Base-by-base conservation (phyloP, 202 grass and related monocot genomes). In the Digitaria exilis region DNA sequence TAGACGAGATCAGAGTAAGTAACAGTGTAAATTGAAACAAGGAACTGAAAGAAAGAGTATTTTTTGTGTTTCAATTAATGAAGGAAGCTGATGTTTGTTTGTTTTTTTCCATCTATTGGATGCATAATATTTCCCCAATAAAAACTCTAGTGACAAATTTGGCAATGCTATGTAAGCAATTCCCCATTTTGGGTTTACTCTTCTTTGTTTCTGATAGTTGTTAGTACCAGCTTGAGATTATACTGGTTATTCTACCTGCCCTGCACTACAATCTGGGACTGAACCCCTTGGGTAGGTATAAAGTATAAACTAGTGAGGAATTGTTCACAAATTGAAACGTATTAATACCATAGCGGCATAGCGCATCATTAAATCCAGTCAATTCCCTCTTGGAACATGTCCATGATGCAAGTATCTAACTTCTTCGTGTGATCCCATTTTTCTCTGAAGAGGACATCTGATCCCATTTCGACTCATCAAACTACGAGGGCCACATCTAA, bases 1-100 rank as follows among this genome's bases (percentile, higher is more conserved):
- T 54, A 82, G 14, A 46, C 14, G 17, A 56, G 2, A 82, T 35
- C n/a, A 90, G 12, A 85, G 56, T 64, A 25, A 71, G 24, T 65
- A 37, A 72, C 32, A 51, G 18, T 45, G 19, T 78, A 55, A 67
- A 25, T 19, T 37, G 1, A 73, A 65, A 46, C n/a, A 82, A 18
- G 7, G 22, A 70, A 41, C 37, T 59, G 6, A 41, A 48, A 60
- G 37, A n/a, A n/a, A n/a, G 37, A 9, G 37, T 39, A 0, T 39
- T n/a, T 39, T 39, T 39, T 39, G 35, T 37, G 35, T 37, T 39
- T 39, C 6, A 5, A 39, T 39, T 39, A 39, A 39, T 39, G 37
- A 39, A 8, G 37, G 1, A 9, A n/a, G n/a, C n/a, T n/a, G 37
- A 39, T 8, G 19, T 7, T n/a, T n/a, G n/a, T n/a, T n/a, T n/a